A percentile compares a stretch with the other conserved stretches of the same genome.
Evolutionary conservation across 2,329 filamentous ascomycete species (phyloP).

Genomic region (Sphaerulina populicola): DNA sequence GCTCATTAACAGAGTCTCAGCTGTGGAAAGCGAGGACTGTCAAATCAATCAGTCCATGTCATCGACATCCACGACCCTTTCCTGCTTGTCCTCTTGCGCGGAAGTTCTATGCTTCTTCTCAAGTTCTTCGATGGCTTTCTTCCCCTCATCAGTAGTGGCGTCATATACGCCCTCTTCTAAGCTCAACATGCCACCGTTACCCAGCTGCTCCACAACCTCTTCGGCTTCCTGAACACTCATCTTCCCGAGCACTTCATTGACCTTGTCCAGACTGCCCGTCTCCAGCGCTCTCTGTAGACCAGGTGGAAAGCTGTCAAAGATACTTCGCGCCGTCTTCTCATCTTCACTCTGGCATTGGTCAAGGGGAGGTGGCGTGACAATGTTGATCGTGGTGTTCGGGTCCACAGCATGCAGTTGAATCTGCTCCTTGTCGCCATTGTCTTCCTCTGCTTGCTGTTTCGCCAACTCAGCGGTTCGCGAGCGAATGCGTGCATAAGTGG

Average conservation of each 20-base stretch:
- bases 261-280: conserved; percentile 78
- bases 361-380: conserved; percentile 77
- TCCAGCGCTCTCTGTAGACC: conserved; percentile 75
- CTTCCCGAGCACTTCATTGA: conserved; percentile 78
- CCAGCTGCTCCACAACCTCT: conserved; percentile 69
- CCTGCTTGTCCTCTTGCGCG: conserved; percentile 54
- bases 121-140: conserved; percentile 33
- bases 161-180: conserved; percentile 92
- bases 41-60: conserved; percentile 30
- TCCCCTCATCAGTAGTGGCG: conserved; percentile 49
- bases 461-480: conserved; percentile 66
- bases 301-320: conserved; percentile 77
- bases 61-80: conserved; percentile 36
- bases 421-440: conserved; percentile 69
- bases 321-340: conserved; percentile 55
- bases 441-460: conserved; percentile 49
- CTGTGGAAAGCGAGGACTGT: too few relatives aligned
- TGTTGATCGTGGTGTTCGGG: conserved; percentile 78
- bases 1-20: too few relatives aligned
- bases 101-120: conserved; percentile 68
- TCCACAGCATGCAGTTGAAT: conserved; percentile 93
- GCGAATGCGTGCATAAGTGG: conserved; percentile 75
- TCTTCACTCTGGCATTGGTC: conserved; percentile 57
- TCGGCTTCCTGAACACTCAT: conserved; percentile 87
- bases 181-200: conserved; percentile 80